These are phyloP conservation scores for Anthostomella pinea DNA, from an alignment of 2,329 filamentous ascomycete genomes.

Conservation along the genomic window DNA sequence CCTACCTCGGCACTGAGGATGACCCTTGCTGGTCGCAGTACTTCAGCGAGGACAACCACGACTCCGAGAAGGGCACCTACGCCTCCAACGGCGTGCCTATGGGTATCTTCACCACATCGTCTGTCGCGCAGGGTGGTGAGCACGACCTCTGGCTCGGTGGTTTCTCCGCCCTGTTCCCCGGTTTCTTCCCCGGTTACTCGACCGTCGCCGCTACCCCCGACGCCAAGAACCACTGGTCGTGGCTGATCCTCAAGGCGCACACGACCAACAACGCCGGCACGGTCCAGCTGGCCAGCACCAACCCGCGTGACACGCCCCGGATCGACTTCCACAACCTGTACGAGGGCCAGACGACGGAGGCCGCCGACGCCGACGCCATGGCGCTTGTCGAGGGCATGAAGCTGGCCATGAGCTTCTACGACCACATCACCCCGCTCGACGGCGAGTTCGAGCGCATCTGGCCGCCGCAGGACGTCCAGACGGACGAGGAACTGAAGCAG, in stretches of 20 bases:
- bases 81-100: constrained; percentile 34
- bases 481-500: constrained; percentile 23
- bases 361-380: constrained; percentile 47
- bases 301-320: constrained; percentile 62
- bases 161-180: constrained; percentile 37
- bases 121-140: constrained; percentile 24
- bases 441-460: constrained; percentile 29
- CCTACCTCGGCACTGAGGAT: constrained; percentile 30
- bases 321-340: constrained; percentile 64
- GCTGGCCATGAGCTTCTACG: constrained; percentile 46
- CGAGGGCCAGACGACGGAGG: constrained; percentile 40
- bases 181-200: constrained; percentile 39
- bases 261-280: constrained; percentile 57
- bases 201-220: constrained; percentile 29
- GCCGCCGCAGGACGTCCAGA: constrained; percentile 17
- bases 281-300: constrained; percentile 56
- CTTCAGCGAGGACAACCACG: constrained; percentile 13
- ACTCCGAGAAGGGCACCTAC: constrained; percentile 30
- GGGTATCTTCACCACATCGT: constrained; percentile 29
- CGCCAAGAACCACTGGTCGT: constrained; percentile 42
- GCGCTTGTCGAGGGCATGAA: constrained; percentile 55
- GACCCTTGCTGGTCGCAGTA: constrained; percentile 33
- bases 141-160: constrained; percentile 38
- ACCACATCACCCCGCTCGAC: constrained; percentile 40
- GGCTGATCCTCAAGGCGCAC: constrained; percentile 54